Conservation (phyloP, 192 early-diverging fungal genomes). For the Podila horticola region DNA sequence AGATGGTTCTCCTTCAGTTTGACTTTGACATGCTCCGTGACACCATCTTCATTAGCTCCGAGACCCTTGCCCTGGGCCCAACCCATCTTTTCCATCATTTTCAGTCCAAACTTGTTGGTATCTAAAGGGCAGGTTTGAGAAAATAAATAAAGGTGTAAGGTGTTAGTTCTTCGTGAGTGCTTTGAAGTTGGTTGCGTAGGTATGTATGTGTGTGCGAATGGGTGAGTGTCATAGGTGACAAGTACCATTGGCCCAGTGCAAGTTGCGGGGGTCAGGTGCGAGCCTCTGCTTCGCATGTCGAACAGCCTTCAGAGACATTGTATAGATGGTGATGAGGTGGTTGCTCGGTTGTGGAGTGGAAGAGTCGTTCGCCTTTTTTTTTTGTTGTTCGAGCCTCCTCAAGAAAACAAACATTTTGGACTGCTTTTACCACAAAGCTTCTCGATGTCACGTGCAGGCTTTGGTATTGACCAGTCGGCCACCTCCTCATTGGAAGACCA, state of each 20-base stretch:
- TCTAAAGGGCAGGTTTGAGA: constrained; percentile 54
- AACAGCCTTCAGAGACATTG: constrained; percentile 47
- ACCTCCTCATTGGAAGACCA: too few species aligned
- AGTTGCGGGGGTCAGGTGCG: constrained; percentile 91
- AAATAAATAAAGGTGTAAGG: constrained; percentile 3
- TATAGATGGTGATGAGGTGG: constrained; percentile 9
- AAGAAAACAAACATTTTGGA: too few species aligned
- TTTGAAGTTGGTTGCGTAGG: neutral
- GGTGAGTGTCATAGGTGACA: neutral
- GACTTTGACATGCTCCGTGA: constrained; percentile 87
- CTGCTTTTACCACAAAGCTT: neutral
- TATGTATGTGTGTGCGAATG: neutral
- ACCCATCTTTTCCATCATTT: constrained; percentile 96
- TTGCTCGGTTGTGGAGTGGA: neutral
- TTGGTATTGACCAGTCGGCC: too few species aligned
- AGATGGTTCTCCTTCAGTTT: constrained; percentile 85
- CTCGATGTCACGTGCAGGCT: neutral
- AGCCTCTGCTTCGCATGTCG: constrained; percentile 79
- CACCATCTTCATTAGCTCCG: constrained; percentile 88
- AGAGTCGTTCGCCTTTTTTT: neutral
- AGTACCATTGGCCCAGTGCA: constrained; percentile 85
- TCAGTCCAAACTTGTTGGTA: constrained; percentile 85
- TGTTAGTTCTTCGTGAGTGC: neutral
- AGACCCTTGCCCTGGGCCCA: constrained; percentile 95
- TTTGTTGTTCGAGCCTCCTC: neutral